Evolutionary conservation across 2,329 filamentous ascomycete genomes (phyloP).

Genomic region (Tolypocladium nubicola): DNA sequence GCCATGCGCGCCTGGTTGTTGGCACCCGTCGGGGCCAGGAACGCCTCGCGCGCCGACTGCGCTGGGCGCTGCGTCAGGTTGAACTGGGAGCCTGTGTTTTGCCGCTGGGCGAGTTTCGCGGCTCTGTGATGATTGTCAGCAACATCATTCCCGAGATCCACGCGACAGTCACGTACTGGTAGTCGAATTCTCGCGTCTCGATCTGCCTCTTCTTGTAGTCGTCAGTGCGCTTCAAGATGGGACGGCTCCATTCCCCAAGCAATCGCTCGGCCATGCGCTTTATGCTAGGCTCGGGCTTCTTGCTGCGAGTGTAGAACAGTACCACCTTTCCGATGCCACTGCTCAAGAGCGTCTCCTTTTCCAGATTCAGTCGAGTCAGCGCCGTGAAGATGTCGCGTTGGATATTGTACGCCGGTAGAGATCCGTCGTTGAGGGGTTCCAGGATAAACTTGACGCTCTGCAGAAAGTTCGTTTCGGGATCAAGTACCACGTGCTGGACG

Average conservation of each 20-base stretch:
- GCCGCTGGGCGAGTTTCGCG: slow-evolving; percentile 40
- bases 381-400: slow-evolving; percentile 87
- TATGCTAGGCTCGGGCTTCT: slow-evolving; percentile 76
- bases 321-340: slow-evolving; percentile 95
- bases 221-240: slow-evolving; percentile 86
- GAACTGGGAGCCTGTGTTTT: slow-evolving; percentile 36
- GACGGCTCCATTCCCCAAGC: slow-evolving; percentile 91
- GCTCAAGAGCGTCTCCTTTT: slow-evolving; percentile 80
- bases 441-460: slow-evolving; percentile 96
- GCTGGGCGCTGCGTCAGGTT: slow-evolving; percentile 39
- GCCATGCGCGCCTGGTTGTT: slow-evolving; percentile 47
- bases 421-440: slow-evolving; percentile 88
- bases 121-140: slow-evolving; percentile 27
- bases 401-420: slow-evolving; percentile 91
- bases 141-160: not conserved
- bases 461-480: slow-evolving; percentile 90
- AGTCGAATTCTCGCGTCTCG: slow-evolving; percentile 53
- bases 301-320: slow-evolving; percentile 93
- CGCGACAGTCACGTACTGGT: slow-evolving; percentile 36
- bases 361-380: slow-evolving; percentile 70
- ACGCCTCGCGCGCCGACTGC: slow-evolving; percentile 30
- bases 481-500: slow-evolving; percentile 72
- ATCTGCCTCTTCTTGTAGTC: slow-evolving; percentile 81
- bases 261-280: slow-evolving; percentile 89
- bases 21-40: slow-evolving; percentile 43